These are phyloP conservation scores for Colletotrichum nymphaeae DNA, from an alignment of 2,329 filamentous ascomycete species.

Conservation along the genomic window DNA sequence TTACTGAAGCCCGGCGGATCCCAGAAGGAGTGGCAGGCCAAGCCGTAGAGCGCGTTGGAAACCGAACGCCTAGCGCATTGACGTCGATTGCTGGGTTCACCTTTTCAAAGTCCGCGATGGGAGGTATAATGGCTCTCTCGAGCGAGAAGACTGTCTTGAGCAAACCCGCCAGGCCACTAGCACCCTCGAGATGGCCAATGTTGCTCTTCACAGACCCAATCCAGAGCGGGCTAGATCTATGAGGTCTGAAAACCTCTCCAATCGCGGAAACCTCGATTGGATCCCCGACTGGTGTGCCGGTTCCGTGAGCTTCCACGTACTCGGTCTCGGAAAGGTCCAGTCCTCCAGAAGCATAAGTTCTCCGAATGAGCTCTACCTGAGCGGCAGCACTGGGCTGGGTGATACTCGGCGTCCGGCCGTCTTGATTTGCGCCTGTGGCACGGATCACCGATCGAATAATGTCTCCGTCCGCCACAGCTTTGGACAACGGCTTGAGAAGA, in stretches of 20 bases:
- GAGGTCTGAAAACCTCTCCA: conserved; percentile 51
- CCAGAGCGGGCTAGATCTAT: conserved; percentile 51
- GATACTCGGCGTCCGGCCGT: conserved; percentile 69
- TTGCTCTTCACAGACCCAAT: conserved; percentile 67
- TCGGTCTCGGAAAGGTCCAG: conserved; percentile 57
- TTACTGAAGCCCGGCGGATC: conserved; percentile 62
- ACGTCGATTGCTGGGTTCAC: conserved; percentile 61
- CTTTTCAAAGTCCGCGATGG: conserved; percentile 60
- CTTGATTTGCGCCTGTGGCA: conserved; percentile 64
- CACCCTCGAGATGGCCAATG: conserved; percentile 64
- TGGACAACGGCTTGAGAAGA: conserved; percentile 66
- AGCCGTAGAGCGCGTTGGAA: conserved; percentile 50
- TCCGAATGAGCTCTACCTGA: conserved; percentile 61
- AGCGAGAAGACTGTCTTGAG: conserved; percentile 63
- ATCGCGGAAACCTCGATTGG: conserved; percentile 59
- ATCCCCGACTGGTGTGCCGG: conserved; percentile 68
- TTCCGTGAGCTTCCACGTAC: conserved; percentile 69
- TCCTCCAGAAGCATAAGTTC: conserved; percentile 57
- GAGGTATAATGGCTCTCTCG: conserved; percentile 62
- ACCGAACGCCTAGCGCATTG: conserved; percentile 54
- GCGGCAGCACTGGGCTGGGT: conserved; percentile 66
- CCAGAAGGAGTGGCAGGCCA: conserved; percentile 54
- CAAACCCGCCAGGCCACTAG: conserved; percentile 62
- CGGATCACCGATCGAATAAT: conserved; percentile 67
- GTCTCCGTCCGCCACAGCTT: conserved; percentile 68